These are phyloP conservation scores for Podaxis sp. DNA, from an alignment of 768 basidiomycete species.

Conservation along the genomic window DNA sequence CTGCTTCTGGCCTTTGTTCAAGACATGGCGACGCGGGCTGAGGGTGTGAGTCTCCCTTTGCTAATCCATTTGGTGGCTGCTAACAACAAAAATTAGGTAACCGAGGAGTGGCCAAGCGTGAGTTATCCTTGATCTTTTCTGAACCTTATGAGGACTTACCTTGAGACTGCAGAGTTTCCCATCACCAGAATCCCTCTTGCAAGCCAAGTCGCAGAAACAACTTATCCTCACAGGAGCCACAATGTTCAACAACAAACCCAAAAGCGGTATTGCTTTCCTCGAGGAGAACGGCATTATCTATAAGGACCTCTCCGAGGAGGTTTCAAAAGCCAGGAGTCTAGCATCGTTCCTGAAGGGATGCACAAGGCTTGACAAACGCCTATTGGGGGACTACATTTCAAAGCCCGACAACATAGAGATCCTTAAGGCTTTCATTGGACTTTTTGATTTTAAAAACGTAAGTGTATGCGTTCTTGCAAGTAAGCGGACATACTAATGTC, in stretches of 20 bases:
- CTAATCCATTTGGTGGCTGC: slow-evolving; percentile 12
- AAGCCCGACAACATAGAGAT: slow-evolving; percentile 83
- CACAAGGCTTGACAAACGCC: slow-evolving; percentile 83
- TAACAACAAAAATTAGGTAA: slow-evolving; percentile 25
- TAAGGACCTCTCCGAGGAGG: slow-evolving; percentile 49
- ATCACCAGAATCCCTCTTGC: slow-evolving; percentile 51
- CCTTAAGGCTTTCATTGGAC: slow-evolving; percentile 78
- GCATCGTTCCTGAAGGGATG: slow-evolving; percentile 85
- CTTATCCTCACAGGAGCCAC: slow-evolving; percentile 78
- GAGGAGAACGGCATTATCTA: slow-evolving; percentile 92
- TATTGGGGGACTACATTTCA: slow-evolving; percentile 91
- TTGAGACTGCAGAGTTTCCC: slow-evolving; percentile 43
- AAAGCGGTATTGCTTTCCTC: slow-evolving; percentile 82
- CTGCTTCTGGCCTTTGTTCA: slow-evolving; percentile 82
- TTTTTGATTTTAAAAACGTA: slow-evolving; percentile 90
- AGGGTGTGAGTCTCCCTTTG: slow-evolving; percentile 28
- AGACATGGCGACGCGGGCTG: slow-evolving; percentile 72
- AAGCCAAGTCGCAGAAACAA: slow-evolving; percentile 81
- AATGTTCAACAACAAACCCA: slow-evolving; percentile 92
- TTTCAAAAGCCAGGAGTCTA: slow-evolving; percentile 61
- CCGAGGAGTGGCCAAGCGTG: slow-evolving; percentile 63
- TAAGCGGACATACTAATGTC: not conserved
- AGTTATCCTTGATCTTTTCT: slow-evolving; percentile 18
- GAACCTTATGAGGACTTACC: not conserved
- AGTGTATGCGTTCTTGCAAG: slow-evolving; percentile 20